Evolutionary conservation across 2,329 filamentous ascomycete species (phyloP).

Genomic region (Ilyonectria sp.): DNA sequence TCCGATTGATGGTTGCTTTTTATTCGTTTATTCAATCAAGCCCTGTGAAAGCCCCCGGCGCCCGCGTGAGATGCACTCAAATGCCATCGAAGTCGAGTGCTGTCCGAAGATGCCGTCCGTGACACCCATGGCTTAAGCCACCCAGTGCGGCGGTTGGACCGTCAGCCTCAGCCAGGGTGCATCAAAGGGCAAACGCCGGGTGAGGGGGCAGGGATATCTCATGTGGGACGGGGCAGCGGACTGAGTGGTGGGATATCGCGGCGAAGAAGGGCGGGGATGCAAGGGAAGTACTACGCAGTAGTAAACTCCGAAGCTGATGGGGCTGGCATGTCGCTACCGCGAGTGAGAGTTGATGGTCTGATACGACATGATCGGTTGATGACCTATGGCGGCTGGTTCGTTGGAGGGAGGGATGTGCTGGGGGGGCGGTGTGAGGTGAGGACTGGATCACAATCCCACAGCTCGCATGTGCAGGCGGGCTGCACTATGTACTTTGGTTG

Average conservation of each 20-base stretch:
- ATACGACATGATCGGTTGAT: slow-evolving; percentile 3
- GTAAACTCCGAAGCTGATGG: background rate
- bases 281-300: background rate
- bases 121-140: slow-evolving; percentile 29
- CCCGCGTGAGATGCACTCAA: background rate
- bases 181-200: background rate
- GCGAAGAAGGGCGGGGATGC: slow-evolving; percentile 11
- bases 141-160: slow-evolving; percentile 15
- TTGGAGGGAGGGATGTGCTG: slow-evolving; percentile 12
- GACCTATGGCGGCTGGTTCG: slow-evolving; percentile 10
- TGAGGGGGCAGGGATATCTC: slow-evolving; percentile 20
- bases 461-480: slow-evolving; percentile 5
- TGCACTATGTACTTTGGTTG: background rate
- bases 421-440: slow-evolving; percentile 16
- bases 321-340: background rate
- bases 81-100: background rate
- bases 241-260: slow-evolving; percentile 29
- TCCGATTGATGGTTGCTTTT: slow-evolving; percentile 1
- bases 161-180: slow-evolving; percentile 26
- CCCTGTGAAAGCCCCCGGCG: background rate
- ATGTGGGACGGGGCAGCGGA: slow-evolving; percentile 28
- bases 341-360: slow-evolving; percentile 3
- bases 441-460: slow-evolving; percentile 15
- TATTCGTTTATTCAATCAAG: background rate
- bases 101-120: slow-evolving; percentile 19